phyloP scores from a whole-genome alignment of 2,329 filamentous ascomycete genomes.

The Sarocladiaceae sp. region DNA sequence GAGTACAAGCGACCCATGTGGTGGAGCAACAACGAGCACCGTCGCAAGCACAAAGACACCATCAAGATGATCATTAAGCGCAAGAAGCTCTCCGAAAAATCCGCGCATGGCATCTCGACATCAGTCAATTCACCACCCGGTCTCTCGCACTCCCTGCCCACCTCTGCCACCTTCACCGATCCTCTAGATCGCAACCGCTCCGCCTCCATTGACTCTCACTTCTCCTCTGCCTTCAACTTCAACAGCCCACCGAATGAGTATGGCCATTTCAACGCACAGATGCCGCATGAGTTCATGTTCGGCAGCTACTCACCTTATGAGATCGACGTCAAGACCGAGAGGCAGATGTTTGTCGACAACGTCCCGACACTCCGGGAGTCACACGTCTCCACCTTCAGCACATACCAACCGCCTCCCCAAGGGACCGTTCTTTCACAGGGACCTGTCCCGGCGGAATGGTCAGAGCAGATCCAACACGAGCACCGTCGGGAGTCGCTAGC shows the following conservation, averaged over 20 bases:
- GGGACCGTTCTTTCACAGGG: slow-evolving; percentile 60
- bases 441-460: slow-evolving; percentile 58
- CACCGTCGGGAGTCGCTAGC: slow-evolving; percentile 56
- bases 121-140: slow-evolving; percentile 65
- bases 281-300: slow-evolving; percentile 56
- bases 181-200: slow-evolving; percentile 66
- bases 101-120: slow-evolving; percentile 49
- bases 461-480: slow-evolving; percentile 24
- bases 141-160: slow-evolving; percentile 74
- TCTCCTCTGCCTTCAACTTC: slow-evolving; percentile 67
- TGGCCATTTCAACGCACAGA: slow-evolving; percentile 56
- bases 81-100: slow-evolving; percentile 89
- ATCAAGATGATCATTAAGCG: slow-evolving; percentile 98
- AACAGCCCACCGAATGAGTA: slow-evolving; percentile 53
- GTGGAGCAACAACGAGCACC: slow-evolving; percentile 91
- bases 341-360: slow-evolving; percentile 89
- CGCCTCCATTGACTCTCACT: slow-evolving; percentile 74
- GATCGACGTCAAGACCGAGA: slow-evolving; percentile 91
- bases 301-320: slow-evolving; percentile 71
- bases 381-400: slow-evolving; percentile 86
- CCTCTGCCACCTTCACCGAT: slow-evolving; percentile 74
- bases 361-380: slow-evolving; percentile 80
- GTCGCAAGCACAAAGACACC: slow-evolving; percentile 81
- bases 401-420: slow-evolving; percentile 72
- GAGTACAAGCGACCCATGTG: slow-evolving; percentile 96